A percentile compares a stretch with the other conserved stretches of the same genome.
Evolutionary conservation across 1,284 basidiomycete species (phyloP).

Genomic region (Ceratobasidium sp.): DNA sequence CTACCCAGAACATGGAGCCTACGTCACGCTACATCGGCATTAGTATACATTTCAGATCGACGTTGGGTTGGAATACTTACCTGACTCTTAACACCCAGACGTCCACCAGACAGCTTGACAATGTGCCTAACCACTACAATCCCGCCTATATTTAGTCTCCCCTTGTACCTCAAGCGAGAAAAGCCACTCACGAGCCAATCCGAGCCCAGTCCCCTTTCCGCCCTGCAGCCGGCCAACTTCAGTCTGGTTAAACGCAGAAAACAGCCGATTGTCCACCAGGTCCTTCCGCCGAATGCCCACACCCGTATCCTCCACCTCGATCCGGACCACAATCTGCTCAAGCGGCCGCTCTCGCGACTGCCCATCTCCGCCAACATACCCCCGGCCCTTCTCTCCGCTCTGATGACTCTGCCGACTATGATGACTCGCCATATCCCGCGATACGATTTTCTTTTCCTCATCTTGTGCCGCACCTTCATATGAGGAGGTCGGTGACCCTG

Average conservation of each 20-base stretch:
- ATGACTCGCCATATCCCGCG: conserved; percentile 6
- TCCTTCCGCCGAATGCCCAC: conserved; percentile 80
- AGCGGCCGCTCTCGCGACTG: conserved; percentile 51
- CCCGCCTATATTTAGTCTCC: neutral
- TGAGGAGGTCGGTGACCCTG: neutral
- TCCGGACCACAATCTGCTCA: conserved; percentile 78
- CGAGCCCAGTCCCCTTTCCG: conserved; percentile 86
- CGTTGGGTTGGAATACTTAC: conserved; percentile 50
- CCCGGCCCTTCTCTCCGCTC: conserved; percentile 1
- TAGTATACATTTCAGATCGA: conserved; percentile 12
- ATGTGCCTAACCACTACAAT: conserved; percentile 82
- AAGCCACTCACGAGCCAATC: conserved; percentile 66
- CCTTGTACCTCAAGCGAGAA: neutral
- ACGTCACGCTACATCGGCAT: conserved; percentile 65
- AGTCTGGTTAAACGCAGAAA: conserved; percentile 71
- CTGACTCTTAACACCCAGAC: conserved; percentile 69
- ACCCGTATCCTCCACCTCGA: conserved; percentile 86
- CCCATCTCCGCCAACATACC: neutral
- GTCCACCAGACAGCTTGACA: conserved; percentile 83
- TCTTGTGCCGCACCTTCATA: neutral
- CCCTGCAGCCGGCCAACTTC: conserved; percentile 79
- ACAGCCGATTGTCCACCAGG: conserved; percentile 79
- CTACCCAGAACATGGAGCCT: conserved; percentile 84
- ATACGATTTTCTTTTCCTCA: conserved; percentile 1
- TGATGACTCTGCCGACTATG: conserved; percentile 11